These are phyloP conservation scores for Pyrenula massariospora DNA, from an alignment of 495 filamentous ascomycete species.

Conservation along the genomic window DNA sequence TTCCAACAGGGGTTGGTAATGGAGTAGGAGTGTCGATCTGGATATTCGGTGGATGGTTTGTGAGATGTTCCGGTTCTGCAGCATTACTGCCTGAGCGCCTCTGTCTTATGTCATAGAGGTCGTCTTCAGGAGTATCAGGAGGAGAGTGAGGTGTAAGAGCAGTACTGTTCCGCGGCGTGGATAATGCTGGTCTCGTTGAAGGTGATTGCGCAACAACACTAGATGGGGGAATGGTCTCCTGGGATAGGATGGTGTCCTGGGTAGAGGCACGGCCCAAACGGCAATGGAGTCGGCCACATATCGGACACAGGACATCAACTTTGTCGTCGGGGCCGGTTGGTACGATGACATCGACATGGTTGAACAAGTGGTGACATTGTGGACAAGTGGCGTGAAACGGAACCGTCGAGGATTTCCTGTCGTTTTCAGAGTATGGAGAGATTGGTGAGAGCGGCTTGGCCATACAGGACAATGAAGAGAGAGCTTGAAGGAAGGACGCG, in stretches of 20 bases:
- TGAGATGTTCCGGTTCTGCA: not conserved
- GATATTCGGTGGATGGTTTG: not conserved
- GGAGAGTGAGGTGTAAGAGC: not conserved
- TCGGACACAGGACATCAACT: not conserved
- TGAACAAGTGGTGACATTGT: not conserved
- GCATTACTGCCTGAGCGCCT: not conserved
- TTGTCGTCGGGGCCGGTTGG: not conserved
- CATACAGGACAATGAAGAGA: too few species aligned
- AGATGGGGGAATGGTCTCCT: not conserved
- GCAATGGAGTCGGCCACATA: not conserved
- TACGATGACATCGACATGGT: not conserved
- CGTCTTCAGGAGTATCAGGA: not conserved
- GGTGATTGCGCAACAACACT: not conserved
- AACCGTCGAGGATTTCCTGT: not conserved
- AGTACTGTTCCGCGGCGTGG: not conserved
- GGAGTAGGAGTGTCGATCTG: not conserved
- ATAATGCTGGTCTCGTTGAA: not conserved
- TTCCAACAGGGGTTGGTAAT: not conserved
- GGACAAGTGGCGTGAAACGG: not conserved
- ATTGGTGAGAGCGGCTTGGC: not conserved
- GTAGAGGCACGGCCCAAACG: not conserved
- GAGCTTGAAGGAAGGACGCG: not conserved
- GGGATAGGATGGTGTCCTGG: not conserved
- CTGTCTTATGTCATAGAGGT: not conserved
- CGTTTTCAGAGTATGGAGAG: not conserved